Conservation (phyloP, 306 rosid species). For the Gleditsia sinensis region DNA sequence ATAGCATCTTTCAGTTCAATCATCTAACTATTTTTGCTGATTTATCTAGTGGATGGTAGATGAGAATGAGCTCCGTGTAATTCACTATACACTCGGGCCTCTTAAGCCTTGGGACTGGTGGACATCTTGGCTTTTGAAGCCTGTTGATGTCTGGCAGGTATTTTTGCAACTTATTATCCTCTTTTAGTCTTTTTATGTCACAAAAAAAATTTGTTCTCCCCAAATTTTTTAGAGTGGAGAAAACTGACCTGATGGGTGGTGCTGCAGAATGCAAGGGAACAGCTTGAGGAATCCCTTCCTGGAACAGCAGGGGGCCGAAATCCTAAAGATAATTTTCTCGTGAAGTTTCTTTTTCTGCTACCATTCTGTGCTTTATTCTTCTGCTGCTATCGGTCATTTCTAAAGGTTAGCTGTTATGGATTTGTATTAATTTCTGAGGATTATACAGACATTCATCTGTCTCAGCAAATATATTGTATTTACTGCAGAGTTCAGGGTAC, state of each 20-base stretch:
- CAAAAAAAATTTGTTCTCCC: neutral
- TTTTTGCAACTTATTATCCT: conserved; percentile 28
- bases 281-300: conserved; percentile 83
- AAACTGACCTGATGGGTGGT: conserved; percentile 22
- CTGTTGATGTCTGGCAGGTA: conserved; percentile 99
- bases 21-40: conserved; percentile 28
- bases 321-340: conserved; percentile 76
- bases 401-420: conserved; percentile 59
- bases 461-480: conserved; percentile 18
- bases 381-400: conserved; percentile 57
- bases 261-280: conserved; percentile 77
- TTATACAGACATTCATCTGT: conserved; percentile 25
- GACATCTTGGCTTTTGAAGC: conserved; percentile 99
- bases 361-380: conserved; percentile 73
- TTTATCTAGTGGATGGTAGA: conserved; percentile 94
- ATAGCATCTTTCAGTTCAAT: conserved; percentile 17
- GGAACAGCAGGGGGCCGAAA: conserved; percentile 89
- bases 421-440: conserved; percentile 26
- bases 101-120: conserved; percentile 99
- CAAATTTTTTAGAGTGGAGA: neutral
- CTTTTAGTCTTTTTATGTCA: neutral
- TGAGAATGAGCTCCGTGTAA: conserved; percentile 85
- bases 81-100: conserved; percentile 97
- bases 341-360: conserved; percentile 71
- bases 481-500: conserved; percentile 62